A percentile compares a stretch with the other conserved stretches of the same genome.
Evolutionary conservation across 768 basidiomycete genomes (phyloP).

Genomic region (Naematelia aurantialba): DNA sequence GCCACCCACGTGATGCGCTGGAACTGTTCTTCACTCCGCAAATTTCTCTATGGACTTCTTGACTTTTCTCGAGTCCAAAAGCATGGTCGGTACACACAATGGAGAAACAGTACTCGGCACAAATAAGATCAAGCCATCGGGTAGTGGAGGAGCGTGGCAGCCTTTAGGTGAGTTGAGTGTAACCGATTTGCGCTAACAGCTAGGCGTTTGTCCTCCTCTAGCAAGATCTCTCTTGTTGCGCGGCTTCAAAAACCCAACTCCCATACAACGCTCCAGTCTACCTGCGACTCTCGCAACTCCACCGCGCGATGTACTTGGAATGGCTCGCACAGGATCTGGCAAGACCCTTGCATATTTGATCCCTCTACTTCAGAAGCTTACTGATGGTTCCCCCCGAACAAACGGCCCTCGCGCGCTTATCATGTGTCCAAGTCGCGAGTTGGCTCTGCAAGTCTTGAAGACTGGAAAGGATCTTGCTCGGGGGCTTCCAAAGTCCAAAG

Average conservation of each 20-base stretch:
- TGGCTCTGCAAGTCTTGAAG: conserved; percentile 86
- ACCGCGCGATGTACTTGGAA: conserved; percentile 89
- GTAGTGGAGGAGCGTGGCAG: conserved; percentile 20
- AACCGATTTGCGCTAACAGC: neutral
- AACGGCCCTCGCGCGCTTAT: conserved; percentile 86
- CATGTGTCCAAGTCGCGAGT: conserved; percentile 84
- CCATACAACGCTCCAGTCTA: conserved; percentile 87
- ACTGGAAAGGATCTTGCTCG: conserved; percentile 92
- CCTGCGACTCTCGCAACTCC: conserved; percentile 78
- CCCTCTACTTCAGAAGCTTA: conserved; percentile 80
- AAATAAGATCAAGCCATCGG: neutral
- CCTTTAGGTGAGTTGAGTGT: conserved; percentile 23
- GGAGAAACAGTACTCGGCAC: neutral
- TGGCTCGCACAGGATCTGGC: conserved; percentile 97
- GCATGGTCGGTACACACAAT: neutral
- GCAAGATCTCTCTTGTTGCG: conserved; percentile 69
- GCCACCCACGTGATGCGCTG: neutral
- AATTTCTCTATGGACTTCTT: neutral
- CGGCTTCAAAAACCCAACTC: conserved; percentile 91
- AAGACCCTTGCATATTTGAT: conserved; percentile 96
- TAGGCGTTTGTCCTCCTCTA: conserved; percentile 27
- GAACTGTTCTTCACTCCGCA: neutral
- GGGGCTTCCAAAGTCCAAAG: conserved; percentile 61
- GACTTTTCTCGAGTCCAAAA: neutral
- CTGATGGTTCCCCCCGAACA: conserved; percentile 69